phyloP scores from a whole-genome alignment of 768 basidiomycete species.

The Glaciozyma martinii region DNA sequence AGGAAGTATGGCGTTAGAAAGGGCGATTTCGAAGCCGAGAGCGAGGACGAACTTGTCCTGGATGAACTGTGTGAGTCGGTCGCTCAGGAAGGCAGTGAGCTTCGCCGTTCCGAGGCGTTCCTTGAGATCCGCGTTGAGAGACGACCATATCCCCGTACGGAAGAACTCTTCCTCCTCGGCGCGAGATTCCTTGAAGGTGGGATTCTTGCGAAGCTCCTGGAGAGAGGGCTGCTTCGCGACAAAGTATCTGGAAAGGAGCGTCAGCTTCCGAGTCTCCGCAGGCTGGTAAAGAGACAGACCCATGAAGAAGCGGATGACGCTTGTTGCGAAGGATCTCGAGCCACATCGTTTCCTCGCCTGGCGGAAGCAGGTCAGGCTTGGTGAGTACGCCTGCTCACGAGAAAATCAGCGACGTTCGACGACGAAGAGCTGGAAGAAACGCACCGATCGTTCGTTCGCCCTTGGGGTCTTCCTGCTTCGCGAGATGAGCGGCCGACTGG shows the following conservation, averaged over 20 bases:
- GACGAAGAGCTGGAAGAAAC: not conserved
- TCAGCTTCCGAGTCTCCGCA: not conserved
- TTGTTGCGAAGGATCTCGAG: constrained; percentile 24
- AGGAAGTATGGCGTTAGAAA: not conserved
- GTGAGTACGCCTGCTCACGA: constrained; percentile 54
- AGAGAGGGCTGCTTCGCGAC: constrained; percentile 49
- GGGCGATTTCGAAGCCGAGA: too few relatives aligned
- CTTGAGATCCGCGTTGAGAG: constrained; percentile 5
- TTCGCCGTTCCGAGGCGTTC: constrained; percentile 51
- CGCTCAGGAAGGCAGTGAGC: constrained; percentile 51
- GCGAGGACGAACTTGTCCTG: constrained; percentile 44
- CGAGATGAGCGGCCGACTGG: constrained; percentile 52
- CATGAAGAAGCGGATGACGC: not conserved
- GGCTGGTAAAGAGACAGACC: not conserved
- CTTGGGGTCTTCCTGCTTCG: constrained; percentile 48
- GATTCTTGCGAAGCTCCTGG: constrained; percentile 47
- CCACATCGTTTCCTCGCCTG: constrained; percentile 39
- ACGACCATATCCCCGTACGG: constrained; percentile 49
- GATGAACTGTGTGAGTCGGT: constrained; percentile 50
- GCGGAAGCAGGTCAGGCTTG: constrained; percentile 56
- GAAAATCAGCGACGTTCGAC: not conserved
- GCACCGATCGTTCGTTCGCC: constrained; percentile 58
- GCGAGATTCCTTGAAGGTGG: constrained; percentile 42
- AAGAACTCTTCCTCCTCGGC: constrained; percentile 45
- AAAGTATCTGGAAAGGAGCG: constrained; percentile 21